Conservation (phyloP, 2,329 filamentous ascomycete species). For the Aureobasidium sp. region DNA sequence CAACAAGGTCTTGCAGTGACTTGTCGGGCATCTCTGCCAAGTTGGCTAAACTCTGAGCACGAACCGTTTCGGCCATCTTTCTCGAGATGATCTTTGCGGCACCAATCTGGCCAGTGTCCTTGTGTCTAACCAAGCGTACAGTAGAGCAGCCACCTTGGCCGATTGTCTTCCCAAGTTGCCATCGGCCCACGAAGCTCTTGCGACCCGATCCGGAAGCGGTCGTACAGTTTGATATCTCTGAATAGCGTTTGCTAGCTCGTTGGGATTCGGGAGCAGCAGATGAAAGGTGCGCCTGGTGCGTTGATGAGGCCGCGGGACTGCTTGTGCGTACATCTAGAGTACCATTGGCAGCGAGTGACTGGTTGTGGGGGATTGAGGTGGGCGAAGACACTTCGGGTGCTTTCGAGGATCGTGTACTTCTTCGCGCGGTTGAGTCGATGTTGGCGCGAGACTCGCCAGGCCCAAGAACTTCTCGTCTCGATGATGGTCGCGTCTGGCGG, state of each 20-base stretch:
- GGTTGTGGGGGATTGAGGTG: slow-evolving; percentile 32
- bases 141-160: slow-evolving; percentile 85
- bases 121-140: slow-evolving; percentile 77
- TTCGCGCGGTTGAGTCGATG: slow-evolving; percentile 13
- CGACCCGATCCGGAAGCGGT: slow-evolving; percentile 45
- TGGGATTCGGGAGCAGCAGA: slow-evolving; percentile 40
- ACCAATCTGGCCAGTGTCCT: slow-evolving; percentile 65
- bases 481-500: slow-evolving; percentile 2
- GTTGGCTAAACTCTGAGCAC: slow-evolving; percentile 76
- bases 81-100: slow-evolving; percentile 96
- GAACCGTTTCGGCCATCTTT: slow-evolving; percentile 63
- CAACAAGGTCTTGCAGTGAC: slow-evolving; percentile 37
- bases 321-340: slow-evolving; percentile 34
- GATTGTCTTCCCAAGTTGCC: slow-evolving; percentile 82
- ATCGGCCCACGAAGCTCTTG: slow-evolving; percentile 80
- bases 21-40: slow-evolving; percentile 52
- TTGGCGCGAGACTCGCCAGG: slow-evolving; percentile 18
- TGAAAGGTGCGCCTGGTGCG: slow-evolving; percentile 35
- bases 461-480: slow-evolving; percentile 16
- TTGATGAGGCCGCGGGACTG: slow-evolving; percentile 16
- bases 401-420: slow-evolving; percentile 17
- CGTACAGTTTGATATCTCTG: slow-evolving; percentile 47
- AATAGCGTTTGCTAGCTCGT: slow-evolving; percentile 43
- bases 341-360: slow-evolving; percentile 37
- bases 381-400: slow-evolving; percentile 15